These are phyloP conservation scores for Drechslerella dactyloides DNA, from an alignment of 2,329 filamentous ascomycete genomes.

Conservation along the genomic window DNA sequence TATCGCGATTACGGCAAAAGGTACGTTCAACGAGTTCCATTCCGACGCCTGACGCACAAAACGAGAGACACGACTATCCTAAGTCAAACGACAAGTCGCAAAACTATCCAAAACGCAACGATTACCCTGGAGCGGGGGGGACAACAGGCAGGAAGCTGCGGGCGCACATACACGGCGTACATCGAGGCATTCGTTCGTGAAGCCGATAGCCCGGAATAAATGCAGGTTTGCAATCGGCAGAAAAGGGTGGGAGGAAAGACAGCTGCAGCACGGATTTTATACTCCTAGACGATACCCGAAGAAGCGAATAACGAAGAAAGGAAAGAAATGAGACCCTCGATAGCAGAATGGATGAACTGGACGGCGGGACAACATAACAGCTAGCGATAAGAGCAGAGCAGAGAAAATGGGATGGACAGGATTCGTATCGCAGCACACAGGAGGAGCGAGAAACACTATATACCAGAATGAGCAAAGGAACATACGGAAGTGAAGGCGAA, in stretches of 20 bases:
- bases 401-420: conserved; percentile 1
- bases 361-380: conserved; percentile 14
- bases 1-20: no score
- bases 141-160: background rate
- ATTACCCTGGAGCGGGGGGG: conserved; percentile 6
- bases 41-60: conserved; percentile 50
- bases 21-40: conserved; percentile 29
- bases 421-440: conserved; percentile 12
- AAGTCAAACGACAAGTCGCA: conserved; percentile 9
- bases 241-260: conserved; percentile 15
- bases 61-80: conserved; percentile 33
- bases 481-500: background rate
- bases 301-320: background rate
- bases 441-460: conserved; percentile 25
- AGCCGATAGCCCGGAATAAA: conserved; percentile 16
- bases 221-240: conserved; percentile 25
- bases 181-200: conserved; percentile 10
- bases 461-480: conserved; percentile 27
- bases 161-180: conserved; percentile 15
- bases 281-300: conserved; percentile 49
- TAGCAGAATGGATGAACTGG: conserved; percentile 19
- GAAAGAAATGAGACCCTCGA: conserved; percentile 25
- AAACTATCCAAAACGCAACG: conserved; percentile 26
- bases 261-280: conserved; percentile 46
- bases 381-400: no score